phyloP scores from a whole-genome alignment of 441 rosid genomes.

The Erodium moschatum region DNA sequence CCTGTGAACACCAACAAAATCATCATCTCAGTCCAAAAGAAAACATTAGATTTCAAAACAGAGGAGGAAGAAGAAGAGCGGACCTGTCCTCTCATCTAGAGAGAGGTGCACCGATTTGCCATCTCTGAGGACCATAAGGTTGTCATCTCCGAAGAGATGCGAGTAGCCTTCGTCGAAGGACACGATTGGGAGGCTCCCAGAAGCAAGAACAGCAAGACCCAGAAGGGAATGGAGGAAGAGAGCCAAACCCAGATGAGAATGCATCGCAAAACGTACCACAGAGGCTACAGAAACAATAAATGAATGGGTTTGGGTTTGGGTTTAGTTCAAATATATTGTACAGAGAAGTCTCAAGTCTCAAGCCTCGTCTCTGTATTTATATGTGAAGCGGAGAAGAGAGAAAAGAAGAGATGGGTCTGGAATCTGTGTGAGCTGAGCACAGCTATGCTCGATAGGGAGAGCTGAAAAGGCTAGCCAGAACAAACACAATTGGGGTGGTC shows the following conservation, averaged over 20 bases:
- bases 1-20: conserved; percentile 39
- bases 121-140: conserved; percentile 57
- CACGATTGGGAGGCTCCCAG: conserved; percentile 48
- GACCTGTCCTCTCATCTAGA: conserved; percentile 85
- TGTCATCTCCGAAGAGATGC: conserved; percentile 83
- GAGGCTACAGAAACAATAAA: conserved; percentile 3
- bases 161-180: conserved; percentile 85
- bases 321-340: conserved; percentile 26
- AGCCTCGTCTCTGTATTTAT: background rate
- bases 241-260: conserved; percentile 16
- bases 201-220: conserved; percentile 32
- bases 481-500: conserved; percentile 5
- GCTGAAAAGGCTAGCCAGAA: conserved; percentile 7
- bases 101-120: conserved; percentile 80
- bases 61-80: conserved; percentile 5
- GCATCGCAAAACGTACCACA: background rate
- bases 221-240: conserved; percentile 12
- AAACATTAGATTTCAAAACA: background rate
- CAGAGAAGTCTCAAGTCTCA: no score
- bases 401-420: background rate
- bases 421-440: background rate
- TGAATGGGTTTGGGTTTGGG: no score
- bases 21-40: conserved; percentile 5
- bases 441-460: conserved; percentile 8
- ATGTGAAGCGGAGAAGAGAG: background rate